These are phyloP conservation scores for Logfia minima DNA, from an alignment of 129 eudicot genomes.

Conservation along the genomic window DNA sequence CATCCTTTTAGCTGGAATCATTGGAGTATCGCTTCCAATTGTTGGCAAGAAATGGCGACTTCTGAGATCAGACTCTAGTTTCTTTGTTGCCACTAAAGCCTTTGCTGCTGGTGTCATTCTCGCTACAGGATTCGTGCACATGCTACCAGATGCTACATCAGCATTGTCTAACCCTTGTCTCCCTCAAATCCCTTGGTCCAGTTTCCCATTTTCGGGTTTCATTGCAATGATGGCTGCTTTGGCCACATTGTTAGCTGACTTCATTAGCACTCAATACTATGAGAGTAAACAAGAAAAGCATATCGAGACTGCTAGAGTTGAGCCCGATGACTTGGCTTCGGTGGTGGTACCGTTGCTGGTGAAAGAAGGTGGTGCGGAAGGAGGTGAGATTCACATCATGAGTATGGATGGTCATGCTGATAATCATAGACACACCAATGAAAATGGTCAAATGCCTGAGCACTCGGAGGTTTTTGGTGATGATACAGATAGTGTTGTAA, in stretches of 20 bases:
- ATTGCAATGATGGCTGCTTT: slow-evolving; percentile 77
- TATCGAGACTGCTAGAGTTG: slow-evolving; percentile 26
- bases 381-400: slow-evolving; percentile 59
- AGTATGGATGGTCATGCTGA: slow-evolving; percentile 68
- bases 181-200: slow-evolving; percentile 75
- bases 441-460: slow-evolving; percentile 42
- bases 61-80: slow-evolving; percentile 58
- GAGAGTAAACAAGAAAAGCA: slow-evolving; percentile 65
- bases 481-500: slow-evolving; percentile 45
- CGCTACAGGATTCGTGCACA: slow-evolving; percentile 91
- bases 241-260: slow-evolving; percentile 65
- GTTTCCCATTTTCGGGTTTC: slow-evolving; percentile 78
- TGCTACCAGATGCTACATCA: slow-evolving; percentile 75
- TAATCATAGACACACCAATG: slow-evolving; percentile 51
- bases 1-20: slow-evolving; percentile 59
- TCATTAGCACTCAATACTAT: slow-evolving; percentile 71
- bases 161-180: slow-evolving; percentile 61
- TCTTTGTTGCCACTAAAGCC: slow-evolving; percentile 69
- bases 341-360: slow-evolving; percentile 43
- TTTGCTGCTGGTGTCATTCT: slow-evolving; percentile 93
- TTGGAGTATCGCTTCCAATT: slow-evolving; percentile 63
- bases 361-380: slow-evolving; percentile 45
- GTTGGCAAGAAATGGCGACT: slow-evolving; percentile 62
- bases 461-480: slow-evolving; percentile 38
- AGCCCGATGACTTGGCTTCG: slow-evolving; percentile 38